phyloP scores from a whole-genome alignment of 1,284 basidiomycete species.

The Sphaerobolus stellatus region DNA sequence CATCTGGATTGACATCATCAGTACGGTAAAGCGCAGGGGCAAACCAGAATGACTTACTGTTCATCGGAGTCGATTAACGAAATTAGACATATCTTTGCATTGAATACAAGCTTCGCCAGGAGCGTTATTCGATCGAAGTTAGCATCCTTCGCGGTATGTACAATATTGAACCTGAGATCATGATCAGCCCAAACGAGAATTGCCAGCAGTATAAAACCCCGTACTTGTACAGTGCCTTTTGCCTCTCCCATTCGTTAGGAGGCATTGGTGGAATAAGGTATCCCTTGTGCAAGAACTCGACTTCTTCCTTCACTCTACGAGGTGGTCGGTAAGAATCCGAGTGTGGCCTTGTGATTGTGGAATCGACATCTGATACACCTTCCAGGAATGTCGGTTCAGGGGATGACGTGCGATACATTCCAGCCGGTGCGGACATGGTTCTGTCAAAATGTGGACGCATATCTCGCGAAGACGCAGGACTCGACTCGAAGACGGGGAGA shows the following conservation, averaged over 20 bases:
- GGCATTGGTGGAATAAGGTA: slow-evolving; percentile 81
- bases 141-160: slow-evolving; percentile 78
- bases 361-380: background rate
- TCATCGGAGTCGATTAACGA: slow-evolving; percentile 80
- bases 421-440: slow-evolving; percentile 10
- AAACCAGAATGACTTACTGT: slow-evolving; percentile 51
- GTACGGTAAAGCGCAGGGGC: slow-evolving; percentile 4
- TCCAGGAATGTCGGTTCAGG: background rate
- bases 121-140: slow-evolving; percentile 92
- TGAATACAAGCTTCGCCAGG: slow-evolving; percentile 91
- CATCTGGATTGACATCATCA: slow-evolving; percentile 45
- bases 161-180: slow-evolving; percentile 72
- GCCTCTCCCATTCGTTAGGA: slow-evolving; percentile 75
- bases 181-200: background rate
- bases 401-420: background rate
- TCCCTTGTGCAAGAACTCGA: slow-evolving; percentile 5
- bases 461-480: background rate
- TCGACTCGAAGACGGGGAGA: slow-evolving; percentile 10
- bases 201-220: background rate
- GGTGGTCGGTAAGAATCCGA: slow-evolving; percentile 1
- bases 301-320: slow-evolving; percentile 25
- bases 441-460: slow-evolving; percentile 8
- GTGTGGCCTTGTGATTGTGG: slow-evolving; percentile 1
- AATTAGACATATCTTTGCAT: slow-evolving; percentile 82
- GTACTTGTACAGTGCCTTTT: slow-evolving; percentile 78